Base-by-base conservation (phyloP, 495 filamentous ascomycete species). In the Podospora pseudocomata region DNA sequence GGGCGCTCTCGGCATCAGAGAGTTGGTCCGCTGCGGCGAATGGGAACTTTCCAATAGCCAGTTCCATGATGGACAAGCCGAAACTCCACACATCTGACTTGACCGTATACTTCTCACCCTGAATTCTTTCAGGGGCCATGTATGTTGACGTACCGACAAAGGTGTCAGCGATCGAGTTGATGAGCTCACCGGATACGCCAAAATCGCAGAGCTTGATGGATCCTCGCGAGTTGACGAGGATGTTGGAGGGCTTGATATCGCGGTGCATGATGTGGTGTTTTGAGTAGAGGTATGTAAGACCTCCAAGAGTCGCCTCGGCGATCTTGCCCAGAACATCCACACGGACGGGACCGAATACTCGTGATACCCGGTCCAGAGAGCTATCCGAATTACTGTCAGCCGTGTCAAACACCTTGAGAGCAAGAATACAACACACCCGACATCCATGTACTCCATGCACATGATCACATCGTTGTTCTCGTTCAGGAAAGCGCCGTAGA, bases 381-480 rank as follows among this genome's bases (percentile, higher is more conserved):
- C 95, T 98, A 72, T 67, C 20, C 18, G 3, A 28, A 34, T 56
- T 27, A 32, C 56, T 3, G 72, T 88, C 72, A 88, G 85, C 56
- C 62, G 13, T 28, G 3, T 27, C 49, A 23, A 26, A 23, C 53
- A 15, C 18, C 23, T 19, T 26, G 57, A 23, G 13, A 20, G 53
- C 7, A 9, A 39, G n/a, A 59, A 63, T 54, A 55, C 16, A 19
- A 80, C 88, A 77, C 86, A 99, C 95, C 96, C 96, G 79, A 93
- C 92, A 82, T 99, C 95, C 93, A 97, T 97, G 75, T 99, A 97
- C 77, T 99, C 95, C 95, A 99, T 99, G 77, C 95, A 99, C 90
- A 99, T 90, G 68, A 97, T 93, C 68, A 99, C 96, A 80, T 98
- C 95, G 70, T 95, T 91, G 59, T 90, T 90, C 72, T 97, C 92